Conservation (phyloP, 768 basidiomycete species). For the Candolleomyces aberdarensis region DNA sequence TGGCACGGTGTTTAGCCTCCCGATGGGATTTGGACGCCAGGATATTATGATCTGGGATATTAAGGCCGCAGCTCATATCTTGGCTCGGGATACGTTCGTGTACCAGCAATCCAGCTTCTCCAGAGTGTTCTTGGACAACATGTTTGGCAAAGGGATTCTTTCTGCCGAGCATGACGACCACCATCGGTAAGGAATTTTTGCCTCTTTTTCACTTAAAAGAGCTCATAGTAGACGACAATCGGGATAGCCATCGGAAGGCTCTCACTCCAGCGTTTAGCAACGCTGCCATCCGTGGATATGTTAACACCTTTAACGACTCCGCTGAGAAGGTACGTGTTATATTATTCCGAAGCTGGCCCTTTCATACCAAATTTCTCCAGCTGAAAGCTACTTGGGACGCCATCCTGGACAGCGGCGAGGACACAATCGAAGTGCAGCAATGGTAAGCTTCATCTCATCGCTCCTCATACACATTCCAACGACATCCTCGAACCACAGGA, state of each 20-base stretch:
- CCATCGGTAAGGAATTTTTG: constrained; percentile 30
- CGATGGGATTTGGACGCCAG: constrained; percentile 30
- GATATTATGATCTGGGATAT: constrained; percentile 41
- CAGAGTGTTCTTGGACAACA: constrained; percentile 33
- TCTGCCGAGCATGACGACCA: constrained; percentile 47
- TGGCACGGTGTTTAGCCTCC: constrained; percentile 44
- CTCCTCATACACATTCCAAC: not conserved
- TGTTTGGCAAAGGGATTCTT: constrained; percentile 41
- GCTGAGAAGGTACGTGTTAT: constrained; percentile 40
- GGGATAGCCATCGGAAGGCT: constrained; percentile 47
- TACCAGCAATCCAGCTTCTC: constrained; percentile 40
- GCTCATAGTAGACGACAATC: not conserved
- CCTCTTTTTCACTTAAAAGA: not conserved
- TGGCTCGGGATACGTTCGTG: constrained; percentile 44
- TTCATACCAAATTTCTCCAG: constrained; percentile 14
- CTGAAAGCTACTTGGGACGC: constrained; percentile 29
- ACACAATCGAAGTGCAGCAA: constrained; percentile 44
- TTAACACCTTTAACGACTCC: constrained; percentile 47
- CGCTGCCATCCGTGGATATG: constrained; percentile 43
- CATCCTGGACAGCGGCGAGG: constrained; percentile 25
- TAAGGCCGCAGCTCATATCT: constrained; percentile 53
- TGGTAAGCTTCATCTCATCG: constrained; percentile 28
- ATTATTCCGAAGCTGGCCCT: constrained; percentile 23
- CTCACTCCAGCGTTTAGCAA: too few relatives aligned
- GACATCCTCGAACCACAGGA: constrained; percentile 21